Conservation (phyloP, 1,139 yeast genomes). For the Protomyces inundatus region DNA sequence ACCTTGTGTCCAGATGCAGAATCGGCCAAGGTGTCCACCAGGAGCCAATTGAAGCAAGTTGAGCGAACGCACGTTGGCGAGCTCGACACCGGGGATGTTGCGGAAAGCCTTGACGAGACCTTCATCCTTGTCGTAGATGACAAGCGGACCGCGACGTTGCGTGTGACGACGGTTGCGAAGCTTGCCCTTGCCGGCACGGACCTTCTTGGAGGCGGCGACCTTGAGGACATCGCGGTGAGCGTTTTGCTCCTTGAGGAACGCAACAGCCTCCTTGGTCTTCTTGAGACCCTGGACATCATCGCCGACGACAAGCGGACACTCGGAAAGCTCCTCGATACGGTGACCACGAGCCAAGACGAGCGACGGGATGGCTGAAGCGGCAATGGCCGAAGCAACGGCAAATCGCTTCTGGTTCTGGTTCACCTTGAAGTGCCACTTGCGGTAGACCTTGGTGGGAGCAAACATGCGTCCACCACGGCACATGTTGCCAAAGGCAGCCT, state of each 20-base stretch:
- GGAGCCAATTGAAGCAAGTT: constrained; percentile 99
- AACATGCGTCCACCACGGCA: constrained; percentile 99
- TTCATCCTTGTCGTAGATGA: constrained; percentile 90
- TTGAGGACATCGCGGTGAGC: constrained; percentile 98
- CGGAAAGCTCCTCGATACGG: constrained; percentile 97
- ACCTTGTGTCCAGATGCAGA: constrained; percentile 98
- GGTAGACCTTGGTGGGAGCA: constrained; percentile 99
- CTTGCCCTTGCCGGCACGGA: constrained; percentile 99
- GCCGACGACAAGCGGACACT: constrained; percentile 96
- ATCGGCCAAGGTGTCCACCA: constrained; percentile 99
- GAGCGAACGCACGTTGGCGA: constrained; percentile 85
- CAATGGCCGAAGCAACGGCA: constrained; percentile 99
- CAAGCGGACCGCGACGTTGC: constrained; percentile 99
- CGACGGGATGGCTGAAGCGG: constrained; percentile 98
- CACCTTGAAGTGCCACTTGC: constrained; percentile 99
- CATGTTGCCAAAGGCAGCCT: constrained; percentile 99
- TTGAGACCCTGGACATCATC: constrained; percentile 85
- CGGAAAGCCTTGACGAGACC: constrained; percentile 98
- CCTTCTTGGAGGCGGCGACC: constrained; percentile 97
- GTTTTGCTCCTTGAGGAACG: constrained; percentile 96
- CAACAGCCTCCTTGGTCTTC: constrained; percentile 99
- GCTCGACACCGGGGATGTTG: constrained; percentile 99
- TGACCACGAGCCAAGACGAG: constrained; percentile 99
- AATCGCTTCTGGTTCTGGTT: constrained; percentile 99
- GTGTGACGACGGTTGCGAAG: constrained; percentile 99